Evolutionary conservation across 225 moss, liverwort and hornwort species (phyloP).

Genomic region (Asterella californica): DNA sequence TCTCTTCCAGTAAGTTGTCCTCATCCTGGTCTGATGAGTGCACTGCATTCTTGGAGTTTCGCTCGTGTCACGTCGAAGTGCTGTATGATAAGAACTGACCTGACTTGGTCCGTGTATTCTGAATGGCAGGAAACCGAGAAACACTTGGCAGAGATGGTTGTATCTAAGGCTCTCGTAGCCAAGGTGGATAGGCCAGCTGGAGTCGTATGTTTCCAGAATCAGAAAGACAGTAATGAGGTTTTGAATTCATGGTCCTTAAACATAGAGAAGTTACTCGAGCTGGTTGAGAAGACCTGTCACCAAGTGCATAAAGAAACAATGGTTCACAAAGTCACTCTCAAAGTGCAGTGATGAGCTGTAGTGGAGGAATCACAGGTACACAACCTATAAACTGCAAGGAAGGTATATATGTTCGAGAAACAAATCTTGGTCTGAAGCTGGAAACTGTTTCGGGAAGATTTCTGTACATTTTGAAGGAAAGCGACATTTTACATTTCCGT

Average conservation of each 20-base stretch:
- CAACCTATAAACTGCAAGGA: too few species aligned
- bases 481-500: too few species aligned
- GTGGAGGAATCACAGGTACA: too few species aligned
- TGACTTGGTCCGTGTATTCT: neutral
- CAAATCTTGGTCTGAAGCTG: too few species aligned
- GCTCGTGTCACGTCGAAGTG: neutral
- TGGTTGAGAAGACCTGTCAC: constrained; percentile 99
- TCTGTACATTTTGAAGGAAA: too few species aligned
- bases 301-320: constrained; percentile 99
- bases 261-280: constrained; percentile 96
- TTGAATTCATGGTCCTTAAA: constrained; percentile 92
- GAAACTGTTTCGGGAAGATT: too few species aligned
- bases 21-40: neutral
- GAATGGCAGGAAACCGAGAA: constrained; percentile 88
- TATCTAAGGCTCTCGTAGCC: constrained; percentile 85
- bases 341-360: constrained; percentile 97
- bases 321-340: constrained; percentile 96
- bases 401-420: too few species aligned
- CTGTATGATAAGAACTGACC: neutral
- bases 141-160: constrained; percentile 97
- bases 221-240: constrained; percentile 94
- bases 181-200: constrained; percentile 99
- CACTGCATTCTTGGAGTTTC: neutral
- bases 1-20: constrained; percentile 41
- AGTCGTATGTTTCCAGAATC: constrained; percentile 84